Evolutionary conservation across 352 stramenopile genomes (phyloP), one percentile per base, ranked within the genome.

Genomic region (Pythium utonaiense): DNA sequence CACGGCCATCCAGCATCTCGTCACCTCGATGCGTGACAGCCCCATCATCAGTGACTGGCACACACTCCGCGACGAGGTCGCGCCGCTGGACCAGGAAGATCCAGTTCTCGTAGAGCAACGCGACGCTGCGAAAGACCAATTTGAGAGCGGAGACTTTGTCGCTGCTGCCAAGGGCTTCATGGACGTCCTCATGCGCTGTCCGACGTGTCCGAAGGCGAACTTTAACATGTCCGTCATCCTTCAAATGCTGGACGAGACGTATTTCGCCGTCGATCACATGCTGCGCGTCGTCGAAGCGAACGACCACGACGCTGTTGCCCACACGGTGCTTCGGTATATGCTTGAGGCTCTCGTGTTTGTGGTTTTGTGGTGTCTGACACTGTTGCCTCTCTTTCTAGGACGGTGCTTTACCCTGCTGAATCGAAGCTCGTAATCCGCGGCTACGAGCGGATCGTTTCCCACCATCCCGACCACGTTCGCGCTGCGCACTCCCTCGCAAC

Each of bases 161-260:
- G 58, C 53, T 1, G 78, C 79, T 19, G 75, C 77, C 1, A 67
- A 55, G n/a, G 61, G 56, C 4, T 93, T 90, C 41, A 73, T 71
- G 21, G 62, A 67, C 0, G 78, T 88, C 27, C 64, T 93, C 38
- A 16, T 75, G 14, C 73, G 55, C 4, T 75, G 67, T 53, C 76
- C 76, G n/a, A 64, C 60, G 6, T 91, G 80, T 31, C 73, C 73
- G 9, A 88, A 87, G 56, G 74, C 79, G 50, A 89, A 76, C 48
- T 93, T 91, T 57, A 93, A 93, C 51, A 71, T 93, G 40, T 80
- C 75, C 1, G 81, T 90, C 24, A 87, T 91, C 36, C 52, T 93
- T 19, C 79, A 93, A 47, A 88, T 63, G 38, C 73, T 88, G 27
- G 77, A 80, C 12, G 80, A 89, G 54, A 82, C 73, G 17, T 86